phyloP scores from a whole-genome alignment of 495 filamentous ascomycete species.

The Aspergillus bridgeri region DNA sequence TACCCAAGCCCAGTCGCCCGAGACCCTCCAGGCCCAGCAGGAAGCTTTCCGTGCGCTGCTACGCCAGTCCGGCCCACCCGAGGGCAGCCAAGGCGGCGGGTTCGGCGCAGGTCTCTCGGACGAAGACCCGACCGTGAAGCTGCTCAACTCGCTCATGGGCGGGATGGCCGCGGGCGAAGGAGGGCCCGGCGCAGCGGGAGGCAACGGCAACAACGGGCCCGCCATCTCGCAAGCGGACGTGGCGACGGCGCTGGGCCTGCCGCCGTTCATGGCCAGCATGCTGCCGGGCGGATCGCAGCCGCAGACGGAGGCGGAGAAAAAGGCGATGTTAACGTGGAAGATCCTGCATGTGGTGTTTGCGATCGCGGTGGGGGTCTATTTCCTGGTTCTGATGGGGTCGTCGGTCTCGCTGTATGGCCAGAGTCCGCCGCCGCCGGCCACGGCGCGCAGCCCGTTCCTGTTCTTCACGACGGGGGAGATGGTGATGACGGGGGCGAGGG shows the following conservation, averaged over 20 bases:
- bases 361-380: slow-evolving; percentile 65
- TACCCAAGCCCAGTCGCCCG: slow-evolving; percentile 9
- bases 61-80: slow-evolving; percentile 33
- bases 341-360: slow-evolving; percentile 73
- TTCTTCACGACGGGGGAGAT: slow-evolving; percentile 81
- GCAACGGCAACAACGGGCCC: slow-evolving; percentile 26
- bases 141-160: slow-evolving; percentile 59
- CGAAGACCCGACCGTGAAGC: slow-evolving; percentile 59
- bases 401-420: slow-evolving; percentile 39
- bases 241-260: slow-evolving; percentile 35
- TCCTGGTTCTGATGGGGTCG: slow-evolving; percentile 41
- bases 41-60: slow-evolving; percentile 45
- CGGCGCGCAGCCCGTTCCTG: slow-evolving; percentile 64
- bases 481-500: slow-evolving; percentile 62
- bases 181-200: slow-evolving; percentile 15
- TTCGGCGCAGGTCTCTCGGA: slow-evolving; percentile 25
- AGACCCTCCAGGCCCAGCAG: slow-evolving; percentile 35
- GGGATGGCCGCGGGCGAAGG: slow-evolving; percentile 25
- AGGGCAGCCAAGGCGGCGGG: slow-evolving; percentile 21
- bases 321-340: slow-evolving; percentile 61
- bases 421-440: slow-evolving; percentile 60
- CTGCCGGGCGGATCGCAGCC: slow-evolving; percentile 22
- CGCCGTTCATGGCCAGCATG: slow-evolving; percentile 45
- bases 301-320: slow-evolving; percentile 38
- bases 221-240: slow-evolving; percentile 34